Conservation (phyloP, 2,329 filamentous ascomycete genomes). For the Exophiala viscosa region DNA sequence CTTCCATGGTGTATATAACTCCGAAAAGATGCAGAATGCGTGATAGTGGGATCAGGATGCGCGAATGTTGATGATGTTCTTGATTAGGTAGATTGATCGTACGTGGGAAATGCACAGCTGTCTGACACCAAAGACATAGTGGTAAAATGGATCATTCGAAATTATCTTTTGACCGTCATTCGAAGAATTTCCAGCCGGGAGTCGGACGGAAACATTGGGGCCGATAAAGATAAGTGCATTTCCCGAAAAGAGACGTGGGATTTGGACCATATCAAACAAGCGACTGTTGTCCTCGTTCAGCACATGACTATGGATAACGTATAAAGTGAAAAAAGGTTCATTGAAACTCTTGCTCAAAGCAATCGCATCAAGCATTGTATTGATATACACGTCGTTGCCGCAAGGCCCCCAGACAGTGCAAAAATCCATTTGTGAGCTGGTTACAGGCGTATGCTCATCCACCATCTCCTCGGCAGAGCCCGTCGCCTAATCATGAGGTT, state of each 20-base stretch:
- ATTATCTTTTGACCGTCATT: too few species aligned
- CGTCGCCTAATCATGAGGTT: conserved; percentile 1
- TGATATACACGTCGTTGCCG: not conserved
- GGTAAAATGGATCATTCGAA: too few species aligned
- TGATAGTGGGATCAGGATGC: conserved; percentile 8
- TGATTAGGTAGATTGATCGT: not conserved
- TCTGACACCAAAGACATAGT: too few species aligned
- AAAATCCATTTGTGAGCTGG: not conserved
- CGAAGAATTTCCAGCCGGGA: too few species aligned
- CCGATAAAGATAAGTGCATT: conserved; percentile 13
- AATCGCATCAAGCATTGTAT: not conserved
- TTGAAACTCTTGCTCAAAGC: too few species aligned
- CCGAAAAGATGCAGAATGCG: not conserved
- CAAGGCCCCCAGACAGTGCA: too few species aligned
- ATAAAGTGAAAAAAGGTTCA: too few species aligned
- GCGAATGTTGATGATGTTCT: conserved; percentile 12
- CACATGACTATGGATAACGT: too few species aligned
- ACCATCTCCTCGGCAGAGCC: not conserved
- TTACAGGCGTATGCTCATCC: not conserved
- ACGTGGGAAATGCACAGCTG: too few species aligned
- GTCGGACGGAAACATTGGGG: not conserved
- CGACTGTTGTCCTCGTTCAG: too few species aligned
- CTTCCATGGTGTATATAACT: not conserved
- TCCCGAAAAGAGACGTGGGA: not conserved
- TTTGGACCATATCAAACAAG: not conserved